phyloP scores from a whole-genome alignment of 106 monocot genomes.

The Dioscorea zingiberensis region DNA sequence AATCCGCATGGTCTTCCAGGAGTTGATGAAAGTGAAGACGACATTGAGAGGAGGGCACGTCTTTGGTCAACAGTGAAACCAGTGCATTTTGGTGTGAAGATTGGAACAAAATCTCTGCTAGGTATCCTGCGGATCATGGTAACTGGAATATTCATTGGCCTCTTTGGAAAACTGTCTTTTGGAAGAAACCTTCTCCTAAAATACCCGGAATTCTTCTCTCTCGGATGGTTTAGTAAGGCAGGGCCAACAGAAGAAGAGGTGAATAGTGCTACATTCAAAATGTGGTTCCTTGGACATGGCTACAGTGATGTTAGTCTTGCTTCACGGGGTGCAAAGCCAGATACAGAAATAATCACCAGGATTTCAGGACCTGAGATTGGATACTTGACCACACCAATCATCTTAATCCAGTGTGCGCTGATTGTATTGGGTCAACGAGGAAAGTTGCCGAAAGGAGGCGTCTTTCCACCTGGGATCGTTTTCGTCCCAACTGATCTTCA shows the following conservation, averaged over 20 bases:
- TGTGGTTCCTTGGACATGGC: constrained; percentile 90
- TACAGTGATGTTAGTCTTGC: constrained; percentile 50
- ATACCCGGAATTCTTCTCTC: constrained; percentile 70
- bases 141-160: constrained; percentile 68
- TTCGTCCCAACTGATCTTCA: constrained; percentile 79
- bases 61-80: constrained; percentile 87
- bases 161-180: constrained; percentile 48
- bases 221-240: constrained; percentile 67
- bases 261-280: constrained; percentile 71
- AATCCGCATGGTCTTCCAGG: constrained; percentile 77
- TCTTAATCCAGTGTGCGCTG: constrained; percentile 80
- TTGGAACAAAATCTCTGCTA: constrained; percentile 56
- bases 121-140: constrained; percentile 30
- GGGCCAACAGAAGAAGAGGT: constrained; percentile 95
- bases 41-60: constrained; percentile 28
- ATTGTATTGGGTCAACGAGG: constrained; percentile 49
- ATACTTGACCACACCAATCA: constrained; percentile 75
- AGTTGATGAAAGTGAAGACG: constrained; percentile 39
- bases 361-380: constrained; percentile 87
- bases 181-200: constrained; percentile 72
- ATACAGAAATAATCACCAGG: constrained; percentile 75
- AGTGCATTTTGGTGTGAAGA: constrained; percentile 83
- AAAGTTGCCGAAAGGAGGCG: constrained; percentile 72
- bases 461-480: constrained; percentile 69
- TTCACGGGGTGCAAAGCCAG: constrained; percentile 45